Base-by-base conservation (phyloP, 768 basidiomycete genomes). In the Mycena epipterygia region DNA sequence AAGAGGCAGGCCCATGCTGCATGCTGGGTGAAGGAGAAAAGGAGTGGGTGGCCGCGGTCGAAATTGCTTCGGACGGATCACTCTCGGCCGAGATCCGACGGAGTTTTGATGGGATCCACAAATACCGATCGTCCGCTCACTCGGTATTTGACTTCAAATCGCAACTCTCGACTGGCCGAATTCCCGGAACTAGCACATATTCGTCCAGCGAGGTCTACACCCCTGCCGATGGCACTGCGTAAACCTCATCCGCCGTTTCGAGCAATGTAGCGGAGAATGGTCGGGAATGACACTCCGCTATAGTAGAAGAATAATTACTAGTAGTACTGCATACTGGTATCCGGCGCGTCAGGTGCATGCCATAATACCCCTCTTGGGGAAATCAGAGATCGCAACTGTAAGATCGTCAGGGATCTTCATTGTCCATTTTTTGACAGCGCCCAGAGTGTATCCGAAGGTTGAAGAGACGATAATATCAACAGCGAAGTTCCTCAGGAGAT, bases 221-320 rank as follows among this genome's bases (percentile, higher is more conserved):
- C n/a, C n/a, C n/a, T n/a, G n/a, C n/a, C n/a, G n/a, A n/a, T n/a
- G n/a, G 32, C 92, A 93, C 76, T 91, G 87, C 76, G 92, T 92
- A 77, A 93, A 84, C 76, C 89, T 89, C 65, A 86, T 87, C 90
- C 90, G 91, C 67, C 91, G 87, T 39, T 82, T 81, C 87, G 89
- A 29, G 93, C 93, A 49, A 94, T 89, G 32, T 86, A 86, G 75
- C 88, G 90, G 44, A 93, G 84, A 29, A 92, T 79, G 64, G 90
- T 88, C 93, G 4, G 91, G 91, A 68, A 93, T 85, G 6, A 88
- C 86, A 72, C 91, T 92, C 29, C 92, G 88, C 93, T 94, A 13
- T 19, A 33, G 21, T 14, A 19, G 23, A 7, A 14, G 14, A 37
- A 11, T 21, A 30, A 21, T 44, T 13, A 19, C 19, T 3, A 44